Percentiles rank a stretch among this genome's conserved stretches.
phyloP scores from a whole-genome alignment of 257 asterid species.

The Przewalskia tangutica region DNA sequence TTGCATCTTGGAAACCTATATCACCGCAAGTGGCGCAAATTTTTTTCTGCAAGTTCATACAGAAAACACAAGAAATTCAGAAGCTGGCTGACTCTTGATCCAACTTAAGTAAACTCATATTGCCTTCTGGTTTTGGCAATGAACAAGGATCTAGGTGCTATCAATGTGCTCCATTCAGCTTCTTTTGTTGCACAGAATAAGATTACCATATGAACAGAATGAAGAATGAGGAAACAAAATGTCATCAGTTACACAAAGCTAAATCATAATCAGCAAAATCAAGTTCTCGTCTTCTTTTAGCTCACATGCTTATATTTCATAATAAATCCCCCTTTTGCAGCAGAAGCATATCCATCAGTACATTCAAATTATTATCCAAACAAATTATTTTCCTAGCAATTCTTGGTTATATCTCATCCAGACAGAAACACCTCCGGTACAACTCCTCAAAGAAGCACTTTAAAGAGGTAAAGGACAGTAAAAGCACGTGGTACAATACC shows the following conservation, averaged over 20 bases:
- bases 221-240: background rate
- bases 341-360: background rate
- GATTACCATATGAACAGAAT: background rate
- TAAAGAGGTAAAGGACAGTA: background rate
- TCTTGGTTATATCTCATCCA: background rate
- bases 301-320: background rate
- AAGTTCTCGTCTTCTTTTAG: background rate
- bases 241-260: background rate
- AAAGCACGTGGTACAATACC: background rate
- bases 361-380: background rate
- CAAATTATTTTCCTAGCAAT: background rate
- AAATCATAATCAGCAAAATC: constrained; percentile 1
- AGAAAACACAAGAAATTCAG: background rate
- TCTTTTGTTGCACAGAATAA: background rate
- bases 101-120: background rate
- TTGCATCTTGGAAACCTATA: constrained; percentile 30
- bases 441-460: background rate
- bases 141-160: background rate
- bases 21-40: constrained; percentile 57
- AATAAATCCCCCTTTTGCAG: background rate
- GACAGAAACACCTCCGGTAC: background rate
- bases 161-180: background rate
- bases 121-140: background rate
- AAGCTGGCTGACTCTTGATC: background rate
- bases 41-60: constrained; percentile 33